Conservation (phyloP, 83 land plant genomes). For the Larix sibirica region DNA sequence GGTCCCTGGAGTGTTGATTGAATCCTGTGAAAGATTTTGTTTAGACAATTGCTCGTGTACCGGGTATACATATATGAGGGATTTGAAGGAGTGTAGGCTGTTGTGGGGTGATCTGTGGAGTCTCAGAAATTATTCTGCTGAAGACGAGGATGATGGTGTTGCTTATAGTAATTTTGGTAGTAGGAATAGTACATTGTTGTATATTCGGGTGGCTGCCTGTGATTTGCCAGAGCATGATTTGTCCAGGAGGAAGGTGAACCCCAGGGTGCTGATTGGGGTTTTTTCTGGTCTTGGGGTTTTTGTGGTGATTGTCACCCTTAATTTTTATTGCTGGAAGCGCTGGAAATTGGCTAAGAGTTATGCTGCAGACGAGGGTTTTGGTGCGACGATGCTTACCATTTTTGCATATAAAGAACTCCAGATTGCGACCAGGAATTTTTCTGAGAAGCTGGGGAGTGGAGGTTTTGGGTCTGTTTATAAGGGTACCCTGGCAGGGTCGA, state of each 20-base stretch:
- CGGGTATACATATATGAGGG: conserved; percentile 25
- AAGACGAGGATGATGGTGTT: not conserved
- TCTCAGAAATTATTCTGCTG: conserved; percentile 12
- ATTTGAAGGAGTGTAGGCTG: conserved; percentile 20
- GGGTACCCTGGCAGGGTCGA: conserved; percentile 55
- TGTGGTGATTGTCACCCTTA: not conserved
- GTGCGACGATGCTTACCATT: conserved; percentile 5
- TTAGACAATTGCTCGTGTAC: conserved; percentile 35
- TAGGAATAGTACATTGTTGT: not conserved
- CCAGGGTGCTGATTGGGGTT: not conserved
- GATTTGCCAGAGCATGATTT: not conserved
- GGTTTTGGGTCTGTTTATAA: conserved; percentile 88
- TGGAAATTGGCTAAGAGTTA: not conserved
- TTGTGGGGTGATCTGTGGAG: conserved; percentile 36
- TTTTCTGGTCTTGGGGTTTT: not conserved
- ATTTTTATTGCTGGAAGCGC: not conserved
- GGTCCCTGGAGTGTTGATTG: not conserved
- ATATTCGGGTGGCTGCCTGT: not conserved
- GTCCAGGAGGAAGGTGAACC: not conserved
- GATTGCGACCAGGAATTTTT: conserved; percentile 65
- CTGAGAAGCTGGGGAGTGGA: conserved; percentile 76
- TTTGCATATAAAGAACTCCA: conserved; percentile 76
- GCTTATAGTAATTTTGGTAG: not conserved
- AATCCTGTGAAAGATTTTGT: conserved; percentile 25
- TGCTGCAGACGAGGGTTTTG: not conserved